Percentiles rank a stretch among this genome's conserved stretches.
These are phyloP conservation scores for Crithidia expoeki DNA, from an alignment of 208 protist genomes.

Conservation along the genomic window DNA sequence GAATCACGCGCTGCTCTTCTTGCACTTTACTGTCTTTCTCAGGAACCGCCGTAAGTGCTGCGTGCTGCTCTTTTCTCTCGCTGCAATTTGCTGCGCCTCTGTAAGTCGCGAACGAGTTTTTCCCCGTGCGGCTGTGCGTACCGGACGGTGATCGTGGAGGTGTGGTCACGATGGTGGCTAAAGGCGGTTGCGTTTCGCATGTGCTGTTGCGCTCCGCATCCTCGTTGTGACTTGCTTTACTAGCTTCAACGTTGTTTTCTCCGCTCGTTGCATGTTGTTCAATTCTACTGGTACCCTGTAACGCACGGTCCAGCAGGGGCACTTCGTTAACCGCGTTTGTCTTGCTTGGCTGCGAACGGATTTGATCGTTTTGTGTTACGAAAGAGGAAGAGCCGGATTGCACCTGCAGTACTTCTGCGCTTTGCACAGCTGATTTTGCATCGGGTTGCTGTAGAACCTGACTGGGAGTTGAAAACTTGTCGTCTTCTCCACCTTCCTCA, in stretches of 20 bases:
- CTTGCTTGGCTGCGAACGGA: not conserved
- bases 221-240: not conserved
- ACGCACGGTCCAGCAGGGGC: constrained; percentile 2
- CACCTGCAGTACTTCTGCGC: not conserved
- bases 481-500: too few relatives aligned
- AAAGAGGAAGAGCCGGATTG: not conserved
- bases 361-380: too few relatives aligned
- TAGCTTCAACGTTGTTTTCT: not conserved
- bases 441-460: not conserved
- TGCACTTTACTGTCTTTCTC: not conserved
- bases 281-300: not conserved
- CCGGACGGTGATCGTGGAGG: not conserved
- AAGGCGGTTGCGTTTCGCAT: not conserved
- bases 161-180: not conserved
- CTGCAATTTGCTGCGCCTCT: too few relatives aligned
- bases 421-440: not conserved
- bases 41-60: not conserved
- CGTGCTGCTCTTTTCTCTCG: not conserved
- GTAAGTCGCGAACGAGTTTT: not conserved
- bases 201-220: not conserved
- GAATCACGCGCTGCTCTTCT: not conserved
- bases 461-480: too few relatives aligned
- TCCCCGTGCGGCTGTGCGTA: not conserved
- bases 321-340: not conserved
- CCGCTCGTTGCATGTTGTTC: not conserved